These are phyloP conservation scores for Colletotrichum orchidophilum DNA, from an alignment of 2,329 filamentous ascomycete genomes.

Conservation along the genomic window DNA sequence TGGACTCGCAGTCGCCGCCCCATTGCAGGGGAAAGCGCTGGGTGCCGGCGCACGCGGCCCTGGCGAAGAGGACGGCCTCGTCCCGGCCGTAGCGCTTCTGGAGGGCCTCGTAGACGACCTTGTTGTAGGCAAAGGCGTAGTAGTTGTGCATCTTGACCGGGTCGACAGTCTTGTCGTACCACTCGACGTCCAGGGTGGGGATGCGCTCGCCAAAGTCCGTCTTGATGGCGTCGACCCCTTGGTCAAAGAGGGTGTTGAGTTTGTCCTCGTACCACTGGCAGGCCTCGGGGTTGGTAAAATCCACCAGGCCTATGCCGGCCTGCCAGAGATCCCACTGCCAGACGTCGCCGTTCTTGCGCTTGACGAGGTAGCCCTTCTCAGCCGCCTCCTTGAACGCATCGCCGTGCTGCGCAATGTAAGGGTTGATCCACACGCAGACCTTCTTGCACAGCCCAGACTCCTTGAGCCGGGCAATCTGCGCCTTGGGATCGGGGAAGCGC, in stretches of 20 bases:
- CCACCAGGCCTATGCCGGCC: slow-evolving; percentile 78
- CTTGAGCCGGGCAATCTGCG: slow-evolving; percentile 72
- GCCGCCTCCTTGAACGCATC: slow-evolving; percentile 72
- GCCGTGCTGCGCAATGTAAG: slow-evolving; percentile 76
- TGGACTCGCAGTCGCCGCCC: slow-evolving; percentile 81
- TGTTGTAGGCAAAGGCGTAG: slow-evolving; percentile 80
- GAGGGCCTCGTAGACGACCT: slow-evolving; percentile 73
- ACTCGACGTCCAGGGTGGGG: slow-evolving; percentile 71
- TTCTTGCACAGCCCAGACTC: slow-evolving; percentile 68
- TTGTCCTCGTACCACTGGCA: slow-evolving; percentile 71
- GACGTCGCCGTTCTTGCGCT: slow-evolving; percentile 73
- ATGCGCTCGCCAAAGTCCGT: slow-evolving; percentile 81
- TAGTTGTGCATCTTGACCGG: slow-evolving; percentile 79
- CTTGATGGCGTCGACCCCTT: slow-evolving; percentile 78
- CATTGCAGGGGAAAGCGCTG: slow-evolving; percentile 77
- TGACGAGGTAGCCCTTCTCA: slow-evolving; percentile 74
- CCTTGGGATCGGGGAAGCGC: slow-evolving; percentile 74
- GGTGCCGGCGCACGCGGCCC: slow-evolving; percentile 72
- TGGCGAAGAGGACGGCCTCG: slow-evolving; percentile 72
- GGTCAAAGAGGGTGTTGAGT: slow-evolving; percentile 71
- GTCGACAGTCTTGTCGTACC: slow-evolving; percentile 67
- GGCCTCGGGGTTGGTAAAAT: slow-evolving; percentile 78
- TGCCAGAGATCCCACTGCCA: slow-evolving; percentile 85
- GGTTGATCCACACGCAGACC: slow-evolving; percentile 81
- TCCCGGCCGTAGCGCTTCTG: slow-evolving; percentile 59